These are phyloP conservation scores for Candida argentea DNA, from an alignment of 805 yeast genomes.

Conservation along the genomic window DNA sequence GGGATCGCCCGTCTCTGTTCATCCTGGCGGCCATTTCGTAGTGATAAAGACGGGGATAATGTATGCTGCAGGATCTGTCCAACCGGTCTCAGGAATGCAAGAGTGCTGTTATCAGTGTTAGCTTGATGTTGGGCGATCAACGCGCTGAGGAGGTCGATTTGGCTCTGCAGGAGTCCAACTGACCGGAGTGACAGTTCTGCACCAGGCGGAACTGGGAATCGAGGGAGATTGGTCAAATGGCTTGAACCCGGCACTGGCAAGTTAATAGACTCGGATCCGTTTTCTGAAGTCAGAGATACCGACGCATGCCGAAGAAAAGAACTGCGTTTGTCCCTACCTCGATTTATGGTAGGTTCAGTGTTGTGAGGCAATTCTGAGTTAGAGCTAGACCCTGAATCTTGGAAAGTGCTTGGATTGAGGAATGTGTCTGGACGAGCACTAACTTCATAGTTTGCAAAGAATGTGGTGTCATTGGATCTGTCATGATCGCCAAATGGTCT, in stretches of 20 bases:
- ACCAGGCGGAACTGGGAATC: constrained; percentile 62
- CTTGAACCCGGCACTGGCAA: too few relatives aligned
- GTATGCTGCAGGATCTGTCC: constrained; percentile 4
- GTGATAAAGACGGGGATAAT: background rate
- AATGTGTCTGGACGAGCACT: too few relatives aligned
- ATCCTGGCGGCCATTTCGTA: too few relatives aligned
- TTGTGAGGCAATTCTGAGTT: background rate
- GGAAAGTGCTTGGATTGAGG: too few relatives aligned
- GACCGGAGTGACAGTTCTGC: constrained; percentile 53
- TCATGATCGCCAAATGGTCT: background rate
- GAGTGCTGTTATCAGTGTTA: constrained; percentile 6
- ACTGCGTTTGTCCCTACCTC: background rate
- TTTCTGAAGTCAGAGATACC: constrained; percentile 2
- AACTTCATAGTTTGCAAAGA: too few relatives aligned
- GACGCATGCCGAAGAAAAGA: background rate
- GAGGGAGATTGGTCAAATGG: constrained; percentile 45
- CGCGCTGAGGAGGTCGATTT: constrained; percentile 65
- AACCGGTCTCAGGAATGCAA: background rate
- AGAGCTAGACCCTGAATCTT: background rate
- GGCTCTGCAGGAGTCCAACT: constrained; percentile 60
- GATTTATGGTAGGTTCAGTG: too few relatives aligned
- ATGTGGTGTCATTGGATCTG: background rate
- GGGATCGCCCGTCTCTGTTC: too few relatives aligned
- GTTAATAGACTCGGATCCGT: too few relatives aligned
- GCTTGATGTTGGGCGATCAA: constrained; percentile 60